Conservation (phyloP, 2,329 filamentous ascomycete genomes). For the Onygenales sp. region DNA sequence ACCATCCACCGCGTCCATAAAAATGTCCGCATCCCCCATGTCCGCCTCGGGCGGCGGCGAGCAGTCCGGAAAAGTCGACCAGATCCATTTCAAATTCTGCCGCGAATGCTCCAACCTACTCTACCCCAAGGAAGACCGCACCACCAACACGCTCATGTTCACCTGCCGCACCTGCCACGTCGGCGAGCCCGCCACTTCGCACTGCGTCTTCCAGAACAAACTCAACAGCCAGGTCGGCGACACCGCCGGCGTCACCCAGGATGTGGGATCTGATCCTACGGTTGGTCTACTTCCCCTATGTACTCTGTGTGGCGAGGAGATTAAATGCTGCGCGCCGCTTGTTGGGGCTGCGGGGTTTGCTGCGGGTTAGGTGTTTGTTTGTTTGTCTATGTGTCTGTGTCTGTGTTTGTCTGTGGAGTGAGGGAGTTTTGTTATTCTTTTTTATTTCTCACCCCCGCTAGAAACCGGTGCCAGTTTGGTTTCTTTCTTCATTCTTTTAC, state of each 20-base stretch:
- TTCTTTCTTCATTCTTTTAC: no score
- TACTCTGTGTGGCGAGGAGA: slow-evolving; percentile 49
- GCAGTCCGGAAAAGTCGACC: slow-evolving; percentile 43
- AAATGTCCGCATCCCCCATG: slow-evolving; percentile 35
- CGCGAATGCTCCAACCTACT: slow-evolving; percentile 98
- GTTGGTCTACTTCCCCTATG: slow-evolving; percentile 61
- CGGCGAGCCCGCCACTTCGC: slow-evolving; percentile 73
- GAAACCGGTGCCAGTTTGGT: no score
- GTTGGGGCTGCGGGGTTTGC: not conserved
- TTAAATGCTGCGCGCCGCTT: slow-evolving; percentile 34
- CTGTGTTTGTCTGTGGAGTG: not conserved
- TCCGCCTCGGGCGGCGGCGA: slow-evolving; percentile 28
- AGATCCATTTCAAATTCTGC: slow-evolving; percentile 96
- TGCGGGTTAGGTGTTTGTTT: not conserved
- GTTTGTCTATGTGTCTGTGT: not conserved
- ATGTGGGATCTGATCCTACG: slow-evolving; percentile 96
- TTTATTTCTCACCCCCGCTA: not conserved
- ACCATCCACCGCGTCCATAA: not conserved
- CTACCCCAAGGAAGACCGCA: slow-evolving; percentile 89
- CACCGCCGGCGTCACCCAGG: slow-evolving; percentile 93
- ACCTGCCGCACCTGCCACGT: slow-evolving; percentile 93
- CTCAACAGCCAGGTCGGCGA: slow-evolving; percentile 86
- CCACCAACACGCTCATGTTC: slow-evolving; percentile 78
- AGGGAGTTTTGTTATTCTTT: not conserved
- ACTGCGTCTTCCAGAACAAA: slow-evolving; percentile 92